phyloP scores from a whole-genome alignment of 2,329 filamentous ascomycete genomes.

The Fusarium pseudocircinatum region DNA sequence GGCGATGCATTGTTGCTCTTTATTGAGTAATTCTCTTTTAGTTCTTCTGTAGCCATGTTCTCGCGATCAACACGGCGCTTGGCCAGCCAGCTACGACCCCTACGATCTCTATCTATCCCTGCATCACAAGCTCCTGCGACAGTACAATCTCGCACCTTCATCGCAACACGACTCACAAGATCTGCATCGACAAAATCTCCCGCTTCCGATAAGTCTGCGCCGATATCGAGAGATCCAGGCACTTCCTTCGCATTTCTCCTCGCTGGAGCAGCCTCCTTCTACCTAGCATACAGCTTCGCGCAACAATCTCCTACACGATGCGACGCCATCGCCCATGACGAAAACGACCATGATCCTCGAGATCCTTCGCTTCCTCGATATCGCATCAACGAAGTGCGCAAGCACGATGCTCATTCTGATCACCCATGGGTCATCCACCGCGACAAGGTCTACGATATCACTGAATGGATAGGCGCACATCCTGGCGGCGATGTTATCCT shows the following conservation, averaged over 20 bases:
- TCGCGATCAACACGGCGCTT: constrained; percentile 25
- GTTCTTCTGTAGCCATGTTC: constrained; percentile 20
- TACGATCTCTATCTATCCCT: constrained; percentile 6
- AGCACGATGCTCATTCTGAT: constrained; percentile 62
- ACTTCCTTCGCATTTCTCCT: constrained; percentile 15
- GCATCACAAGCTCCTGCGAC: constrained; percentile 7
- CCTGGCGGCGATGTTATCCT: constrained; percentile 76
- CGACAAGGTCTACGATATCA: constrained; percentile 75
- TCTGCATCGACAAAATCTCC: not conserved
- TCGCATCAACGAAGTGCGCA: constrained; percentile 60
- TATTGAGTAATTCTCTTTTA: not conserved
- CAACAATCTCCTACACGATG: constrained; percentile 32
- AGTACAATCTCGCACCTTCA: constrained; percentile 24
- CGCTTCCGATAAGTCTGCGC: not conserved
- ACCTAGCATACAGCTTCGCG: constrained; percentile 29
- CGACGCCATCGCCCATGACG: constrained; percentile 14
- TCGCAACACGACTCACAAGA: not conserved
- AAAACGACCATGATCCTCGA: constrained; percentile 41
- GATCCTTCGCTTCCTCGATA: constrained; percentile 59
- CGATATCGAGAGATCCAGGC: constrained; percentile 7
- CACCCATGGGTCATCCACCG: constrained; percentile 72
- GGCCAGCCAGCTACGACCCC: constrained; percentile 14
- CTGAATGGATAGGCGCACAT: constrained; percentile 72
- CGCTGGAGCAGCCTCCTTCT: constrained; percentile 30
- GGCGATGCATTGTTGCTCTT: constrained; percentile 18